Evolutionary conservation across 2,329 filamentous ascomycete species (phyloP).

Genomic region (Exophiala phaeomuriformis): DNA sequence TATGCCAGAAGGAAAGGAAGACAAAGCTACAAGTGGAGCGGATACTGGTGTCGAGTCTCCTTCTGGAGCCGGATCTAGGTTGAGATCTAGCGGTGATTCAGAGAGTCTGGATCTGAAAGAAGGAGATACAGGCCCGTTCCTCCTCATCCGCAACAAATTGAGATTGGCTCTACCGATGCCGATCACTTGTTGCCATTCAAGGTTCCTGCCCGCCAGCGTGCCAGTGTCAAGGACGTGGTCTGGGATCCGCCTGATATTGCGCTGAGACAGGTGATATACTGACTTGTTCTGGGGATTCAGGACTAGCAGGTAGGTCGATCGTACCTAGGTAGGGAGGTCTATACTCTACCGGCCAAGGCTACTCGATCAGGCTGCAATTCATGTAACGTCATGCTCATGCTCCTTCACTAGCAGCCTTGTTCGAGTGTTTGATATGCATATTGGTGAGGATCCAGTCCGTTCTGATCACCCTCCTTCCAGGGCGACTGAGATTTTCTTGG

Average conservation of each 20-base stretch:
- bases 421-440: too few relatives aligned
- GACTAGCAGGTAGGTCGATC: too few relatives aligned
- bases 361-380: too few relatives aligned
- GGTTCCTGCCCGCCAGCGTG: slow-evolving; percentile 25
- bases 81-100: neutral
- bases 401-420: too few relatives aligned
- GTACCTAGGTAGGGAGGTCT: too few relatives aligned
- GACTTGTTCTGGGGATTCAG: too few relatives aligned
- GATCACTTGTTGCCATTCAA: slow-evolving; percentile 18
- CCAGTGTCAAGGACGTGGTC: slow-evolving; percentile 33
- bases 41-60: neutral
- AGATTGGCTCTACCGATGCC: slow-evolving; percentile 27
- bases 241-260: slow-evolving; percentile 33
- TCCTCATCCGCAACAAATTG: slow-evolving; percentile 29
- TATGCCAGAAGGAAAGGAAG: slow-evolving; percentile 24
- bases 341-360: too few relatives aligned
- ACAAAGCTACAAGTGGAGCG: neutral
- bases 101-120: slow-evolving; percentile 5
- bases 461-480: too few relatives aligned
- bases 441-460: too few relatives aligned
- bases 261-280: slow-evolving; percentile 28
- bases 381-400: too few relatives aligned
- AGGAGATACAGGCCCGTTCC: slow-evolving; percentile 21
- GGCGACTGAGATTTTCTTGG: too few relatives aligned
- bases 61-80: neutral